These are phyloP conservation scores for Fonsecaea erecta DNA, from an alignment of 2,329 filamentous ascomycete genomes.

Conservation along the genomic window DNA sequence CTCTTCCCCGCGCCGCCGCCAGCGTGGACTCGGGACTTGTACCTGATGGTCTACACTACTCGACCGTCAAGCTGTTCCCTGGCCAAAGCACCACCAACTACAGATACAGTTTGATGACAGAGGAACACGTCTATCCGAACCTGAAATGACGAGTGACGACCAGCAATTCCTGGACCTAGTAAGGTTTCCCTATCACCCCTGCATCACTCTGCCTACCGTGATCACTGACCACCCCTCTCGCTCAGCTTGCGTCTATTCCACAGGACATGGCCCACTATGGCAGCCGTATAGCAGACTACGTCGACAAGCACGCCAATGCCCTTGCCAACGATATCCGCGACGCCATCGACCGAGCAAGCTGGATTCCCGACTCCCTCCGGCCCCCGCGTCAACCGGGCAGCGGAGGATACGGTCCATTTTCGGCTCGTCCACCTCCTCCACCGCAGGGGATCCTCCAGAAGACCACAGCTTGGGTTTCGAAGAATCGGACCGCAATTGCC, in stretches of 20 bases:
- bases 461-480: constrained; percentile 71
- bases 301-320: constrained; percentile 80
- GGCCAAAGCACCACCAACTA: background rate
- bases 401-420: constrained; percentile 26
- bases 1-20: constrained; percentile 2
- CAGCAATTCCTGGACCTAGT: constrained; percentile 79
- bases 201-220: background rate
- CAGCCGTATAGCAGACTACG: constrained; percentile 73
- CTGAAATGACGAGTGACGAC: constrained; percentile 76
- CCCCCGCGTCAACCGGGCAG: constrained; percentile 48
- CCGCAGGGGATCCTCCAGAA: constrained; percentile 57
- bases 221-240: constrained; percentile 24
- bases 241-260: constrained; percentile 61
- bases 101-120: background rate
- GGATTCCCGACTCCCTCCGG: constrained; percentile 73
- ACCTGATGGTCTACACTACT: background rate
- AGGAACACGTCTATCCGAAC: background rate
- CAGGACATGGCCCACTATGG: constrained; percentile 73
- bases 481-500: constrained; percentile 74
- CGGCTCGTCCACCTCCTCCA: constrained; percentile 45
- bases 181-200: constrained; percentile 33
- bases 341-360: constrained; percentile 65
- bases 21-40: background rate
- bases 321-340: constrained; percentile 74
- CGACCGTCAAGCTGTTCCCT: background rate